Percentiles rank a stretch among this genome's conserved stretches.
These are phyloP conservation scores for Fusarium praegraminearum DNA, from an alignment of 2,329 filamentous ascomycete species.

Conservation along the genomic window DNA sequence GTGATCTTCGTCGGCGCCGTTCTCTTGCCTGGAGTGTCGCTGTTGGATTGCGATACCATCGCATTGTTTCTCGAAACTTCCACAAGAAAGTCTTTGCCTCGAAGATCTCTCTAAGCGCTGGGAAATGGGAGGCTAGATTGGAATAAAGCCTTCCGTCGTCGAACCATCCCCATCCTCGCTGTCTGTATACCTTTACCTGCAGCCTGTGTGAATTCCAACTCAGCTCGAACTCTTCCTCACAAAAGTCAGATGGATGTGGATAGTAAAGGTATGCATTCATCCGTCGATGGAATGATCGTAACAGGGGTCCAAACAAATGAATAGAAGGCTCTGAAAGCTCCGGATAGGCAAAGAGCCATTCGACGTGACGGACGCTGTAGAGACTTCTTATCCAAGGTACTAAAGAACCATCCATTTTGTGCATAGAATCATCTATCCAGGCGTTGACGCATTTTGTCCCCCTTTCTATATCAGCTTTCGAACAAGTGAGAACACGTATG, in stretches of 20 bases:
- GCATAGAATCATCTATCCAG: no score
- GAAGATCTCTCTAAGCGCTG: neutral
- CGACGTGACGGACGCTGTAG: neutral
- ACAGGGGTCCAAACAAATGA: neutral
- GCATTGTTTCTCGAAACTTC: no score
- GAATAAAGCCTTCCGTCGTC: slow-evolving; percentile 13
- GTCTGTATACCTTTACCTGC: neutral
- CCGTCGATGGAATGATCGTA: no score
- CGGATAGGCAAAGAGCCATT: neutral
- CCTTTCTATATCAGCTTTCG: accelerated
- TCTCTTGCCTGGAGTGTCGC: no score
- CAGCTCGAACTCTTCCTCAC: no score
- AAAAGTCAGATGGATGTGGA: no score
- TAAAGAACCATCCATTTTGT: no score
- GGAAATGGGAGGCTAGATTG: neutral
- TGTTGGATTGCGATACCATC: no score
- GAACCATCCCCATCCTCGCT: slow-evolving; percentile 33
- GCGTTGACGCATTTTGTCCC: neutral
- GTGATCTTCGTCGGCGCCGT: neutral
- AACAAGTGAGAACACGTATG: neutral
- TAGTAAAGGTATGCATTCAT: no score
- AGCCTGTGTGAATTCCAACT: neutral
- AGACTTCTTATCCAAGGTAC: accelerated
- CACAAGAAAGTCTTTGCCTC: no score
- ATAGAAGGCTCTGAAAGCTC: accelerated